These are phyloP conservation scores for Limonomyces culmigenus DNA, from an alignment of 1,284 basidiomycete species.

Conservation along the genomic window DNA sequence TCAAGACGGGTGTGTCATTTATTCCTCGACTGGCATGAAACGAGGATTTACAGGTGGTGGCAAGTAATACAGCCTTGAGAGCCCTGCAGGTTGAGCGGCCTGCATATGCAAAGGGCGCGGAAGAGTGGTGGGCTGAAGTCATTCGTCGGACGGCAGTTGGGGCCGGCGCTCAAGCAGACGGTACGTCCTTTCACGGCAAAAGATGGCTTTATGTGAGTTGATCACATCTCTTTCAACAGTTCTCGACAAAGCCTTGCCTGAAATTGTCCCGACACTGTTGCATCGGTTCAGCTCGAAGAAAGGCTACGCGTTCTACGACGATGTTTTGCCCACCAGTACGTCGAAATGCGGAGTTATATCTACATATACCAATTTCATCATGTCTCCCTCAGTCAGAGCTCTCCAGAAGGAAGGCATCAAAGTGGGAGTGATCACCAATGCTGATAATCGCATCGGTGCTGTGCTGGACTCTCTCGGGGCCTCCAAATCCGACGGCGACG, in stretches of 20 bases:
- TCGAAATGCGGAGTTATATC: conserved; percentile 7
- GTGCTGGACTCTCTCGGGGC: conserved; percentile 48
- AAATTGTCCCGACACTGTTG: conserved; percentile 41
- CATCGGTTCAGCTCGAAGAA: conserved; percentile 47
- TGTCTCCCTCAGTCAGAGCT: not conserved
- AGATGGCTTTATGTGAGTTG: not conserved
- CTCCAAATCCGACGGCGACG: no score
- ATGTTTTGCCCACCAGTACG: conserved; percentile 42
- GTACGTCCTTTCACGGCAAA: not conserved
- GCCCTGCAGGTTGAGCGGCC: conserved; percentile 42
- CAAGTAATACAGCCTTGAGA: no score
- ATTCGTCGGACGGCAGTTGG: conserved; percentile 53
- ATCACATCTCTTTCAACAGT: conserved; percentile 18
- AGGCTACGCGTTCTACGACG: conserved; percentile 53
- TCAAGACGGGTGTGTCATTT: conserved; percentile 39
- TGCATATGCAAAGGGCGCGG: conserved; percentile 28
- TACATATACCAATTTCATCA: conserved; percentile 1
- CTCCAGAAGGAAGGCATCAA: conserved; percentile 1
- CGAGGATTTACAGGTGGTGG: no score
- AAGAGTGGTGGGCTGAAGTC: conserved; percentile 58
- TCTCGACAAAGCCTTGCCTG: conserved; percentile 28
- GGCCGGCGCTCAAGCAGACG: conserved; percentile 40
- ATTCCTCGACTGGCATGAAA: no score
- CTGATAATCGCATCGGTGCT: conserved; percentile 10
- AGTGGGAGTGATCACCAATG: conserved; percentile 6